phyloP scores from a whole-genome alignment of 352 stramenopile species.

The Thraustotheca clavata region DNA sequence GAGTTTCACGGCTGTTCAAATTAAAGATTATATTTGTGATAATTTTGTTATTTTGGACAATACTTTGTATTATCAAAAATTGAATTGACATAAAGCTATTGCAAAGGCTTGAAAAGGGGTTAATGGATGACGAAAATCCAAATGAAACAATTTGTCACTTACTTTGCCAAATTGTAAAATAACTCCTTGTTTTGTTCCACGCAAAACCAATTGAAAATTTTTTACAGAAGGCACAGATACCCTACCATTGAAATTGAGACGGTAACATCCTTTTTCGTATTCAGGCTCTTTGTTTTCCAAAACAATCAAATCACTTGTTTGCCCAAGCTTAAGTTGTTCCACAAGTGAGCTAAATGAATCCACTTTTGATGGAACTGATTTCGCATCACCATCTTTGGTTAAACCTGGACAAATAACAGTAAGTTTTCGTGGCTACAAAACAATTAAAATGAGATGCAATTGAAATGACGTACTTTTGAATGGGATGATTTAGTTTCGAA shows the following conservation, averaged over 20 bases:
- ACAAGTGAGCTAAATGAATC: conserved; percentile 46
- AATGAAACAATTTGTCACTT: conserved; percentile 66
- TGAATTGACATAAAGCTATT: conserved; percentile 58
- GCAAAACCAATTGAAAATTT: conserved; percentile 63
- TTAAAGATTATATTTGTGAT: no score
- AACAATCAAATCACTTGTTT: conserved; percentile 31
- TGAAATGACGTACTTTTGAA: conserved; percentile 33
- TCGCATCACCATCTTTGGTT: conserved; percentile 37
- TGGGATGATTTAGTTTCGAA: conserved; percentile 45
- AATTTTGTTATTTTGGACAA: no score
- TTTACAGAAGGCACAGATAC: conserved; percentile 69
- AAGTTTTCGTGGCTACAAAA: conserved; percentile 23
- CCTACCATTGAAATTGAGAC: conserved; percentile 73
- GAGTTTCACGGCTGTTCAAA: no score
- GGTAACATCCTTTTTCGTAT: conserved; percentile 74
- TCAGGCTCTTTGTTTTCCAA: conserved; percentile 61
- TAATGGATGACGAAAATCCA: conserved; percentile 64
- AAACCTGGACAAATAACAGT: conserved; percentile 42
- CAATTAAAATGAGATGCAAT: neutral
- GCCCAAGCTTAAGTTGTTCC: conserved; percentile 32
- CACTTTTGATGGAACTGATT: conserved; percentile 37
- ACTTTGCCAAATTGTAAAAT: conserved; percentile 75
- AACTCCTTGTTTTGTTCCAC: conserved; percentile 24
- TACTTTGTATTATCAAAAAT: conserved; percentile 34
- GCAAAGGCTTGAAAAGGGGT: conserved; percentile 68